Evolutionary conservation across 75 land plant genomes (phyloP).

Genomic region (Azolla pinnata): DNA sequence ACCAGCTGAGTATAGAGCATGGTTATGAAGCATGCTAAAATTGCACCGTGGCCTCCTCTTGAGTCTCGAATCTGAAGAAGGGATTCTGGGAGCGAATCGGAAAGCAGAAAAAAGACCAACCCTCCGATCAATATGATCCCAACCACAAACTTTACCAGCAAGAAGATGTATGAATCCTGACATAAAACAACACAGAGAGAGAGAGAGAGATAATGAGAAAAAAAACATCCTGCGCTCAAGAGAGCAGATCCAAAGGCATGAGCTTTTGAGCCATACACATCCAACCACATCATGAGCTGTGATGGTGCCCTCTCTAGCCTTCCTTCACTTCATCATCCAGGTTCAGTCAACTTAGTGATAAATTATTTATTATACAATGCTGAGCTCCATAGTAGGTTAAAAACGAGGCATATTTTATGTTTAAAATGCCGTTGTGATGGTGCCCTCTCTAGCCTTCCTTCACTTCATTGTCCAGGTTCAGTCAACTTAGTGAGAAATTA

Average conservation of each 20-base stretch:
- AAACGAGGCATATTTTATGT: too few relatives aligned
- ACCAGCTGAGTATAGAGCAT: conserved; percentile 19
- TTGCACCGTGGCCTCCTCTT: conserved; percentile 9
- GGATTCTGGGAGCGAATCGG: conserved; percentile 9
- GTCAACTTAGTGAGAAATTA: too few relatives aligned
- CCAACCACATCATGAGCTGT: too few relatives aligned
- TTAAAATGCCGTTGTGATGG: too few relatives aligned
- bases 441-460: too few relatives aligned
- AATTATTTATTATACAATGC: too few relatives aligned
- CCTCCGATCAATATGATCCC: conserved; percentile 5
- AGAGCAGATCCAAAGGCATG: background rate
- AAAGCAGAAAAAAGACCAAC: background rate
- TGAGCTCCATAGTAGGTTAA: too few relatives aligned
- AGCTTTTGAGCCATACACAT: too few relatives aligned
- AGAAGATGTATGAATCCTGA: conserved; percentile 1
- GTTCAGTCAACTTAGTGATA: too few relatives aligned
- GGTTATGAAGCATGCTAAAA: conserved; percentile 16
- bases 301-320: too few relatives aligned
- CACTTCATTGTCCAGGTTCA: too few relatives aligned
- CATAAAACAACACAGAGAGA: conserved; percentile 1
- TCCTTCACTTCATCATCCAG: too few relatives aligned
- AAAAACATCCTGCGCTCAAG: background rate
- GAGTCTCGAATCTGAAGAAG: conserved; percentile 6
- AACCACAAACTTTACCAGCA: conserved; percentile 8
- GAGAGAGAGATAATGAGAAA: background rate